phyloP scores from a whole-genome alignment of 257 asterid genomes.

The Nicotiana noctiflora region DNA sequence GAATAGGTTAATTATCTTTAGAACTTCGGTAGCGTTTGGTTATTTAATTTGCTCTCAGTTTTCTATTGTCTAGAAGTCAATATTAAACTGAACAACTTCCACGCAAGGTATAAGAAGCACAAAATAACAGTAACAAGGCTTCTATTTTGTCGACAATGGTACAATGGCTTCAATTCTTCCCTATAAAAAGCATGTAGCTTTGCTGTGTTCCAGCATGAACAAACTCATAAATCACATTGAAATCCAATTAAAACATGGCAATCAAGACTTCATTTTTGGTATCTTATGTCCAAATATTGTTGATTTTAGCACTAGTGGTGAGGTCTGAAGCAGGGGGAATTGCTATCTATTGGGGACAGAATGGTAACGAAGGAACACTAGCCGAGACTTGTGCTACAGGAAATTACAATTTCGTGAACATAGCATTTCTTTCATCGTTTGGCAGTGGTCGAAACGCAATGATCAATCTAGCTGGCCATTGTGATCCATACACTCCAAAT shows the following conservation, averaged over 20 bases:
- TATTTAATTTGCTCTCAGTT: neutral
- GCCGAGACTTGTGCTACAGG: slow-evolving; percentile 32
- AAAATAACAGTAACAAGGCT: neutral
- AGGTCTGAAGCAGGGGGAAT: slow-evolving; percentile 27
- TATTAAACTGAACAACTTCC: neutral
- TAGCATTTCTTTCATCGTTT: slow-evolving; percentile 34
- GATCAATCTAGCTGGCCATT: slow-evolving; percentile 45
- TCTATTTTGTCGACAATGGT: slow-evolving; percentile 7
- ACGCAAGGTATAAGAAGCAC: neutral
- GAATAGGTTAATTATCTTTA: neutral
- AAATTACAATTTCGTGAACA: slow-evolving; percentile 21
- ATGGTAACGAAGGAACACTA: slow-evolving; percentile 29
- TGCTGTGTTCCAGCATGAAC: neutral
- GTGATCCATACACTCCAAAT: slow-evolving; percentile 31
- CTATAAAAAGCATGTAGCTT: neutral
- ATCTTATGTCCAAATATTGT: neutral
- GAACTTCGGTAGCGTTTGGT: neutral
- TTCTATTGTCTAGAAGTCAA: neutral
- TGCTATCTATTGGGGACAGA: slow-evolving; percentile 40
- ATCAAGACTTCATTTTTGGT: neutral
- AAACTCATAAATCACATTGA: neutral
- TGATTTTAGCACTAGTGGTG: neutral
- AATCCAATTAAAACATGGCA: neutral
- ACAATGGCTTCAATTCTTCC: neutral
- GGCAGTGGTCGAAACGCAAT: slow-evolving; percentile 29